Percentiles rank a stretch among this genome's conserved stretches.
Evolutionary conservation across 306 rosid genomes (phyloP).

Genomic region (Abrus pulchellus): DNA sequence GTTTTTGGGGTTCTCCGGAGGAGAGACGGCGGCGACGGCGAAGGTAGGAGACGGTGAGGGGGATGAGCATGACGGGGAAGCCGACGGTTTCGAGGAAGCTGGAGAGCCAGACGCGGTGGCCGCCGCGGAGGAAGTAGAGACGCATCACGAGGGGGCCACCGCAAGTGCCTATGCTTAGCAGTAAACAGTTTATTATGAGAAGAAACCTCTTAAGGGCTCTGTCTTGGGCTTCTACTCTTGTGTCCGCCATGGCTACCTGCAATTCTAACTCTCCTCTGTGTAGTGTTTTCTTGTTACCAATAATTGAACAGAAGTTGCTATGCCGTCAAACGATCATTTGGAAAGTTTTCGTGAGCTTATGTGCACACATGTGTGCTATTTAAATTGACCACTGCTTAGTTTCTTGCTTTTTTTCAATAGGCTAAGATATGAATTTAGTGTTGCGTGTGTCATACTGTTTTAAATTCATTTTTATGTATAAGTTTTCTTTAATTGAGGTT

Average conservation of each 20-base stretch:
- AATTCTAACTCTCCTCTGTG: too few relatives aligned
- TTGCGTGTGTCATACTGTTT: too few relatives aligned
- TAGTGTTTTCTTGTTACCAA: too few relatives aligned
- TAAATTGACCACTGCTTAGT: too few relatives aligned
- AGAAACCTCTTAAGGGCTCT: conserved; percentile 47
- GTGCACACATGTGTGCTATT: too few relatives aligned
- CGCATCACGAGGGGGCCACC: conserved; percentile 79
- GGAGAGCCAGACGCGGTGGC: conserved; percentile 77
- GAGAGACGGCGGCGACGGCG: conserved; percentile 47
- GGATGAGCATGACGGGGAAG: conserved; percentile 70
- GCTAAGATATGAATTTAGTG: too few relatives aligned
- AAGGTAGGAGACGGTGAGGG: conserved; percentile 54
- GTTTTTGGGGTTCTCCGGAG: neutral
- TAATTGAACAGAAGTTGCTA: too few relatives aligned
- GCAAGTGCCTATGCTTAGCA: conserved; percentile 58
- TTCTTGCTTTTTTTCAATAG: too few relatives aligned
- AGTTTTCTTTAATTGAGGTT: too few relatives aligned
- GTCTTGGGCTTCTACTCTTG: neutral
- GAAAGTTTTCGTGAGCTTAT: too few relatives aligned
- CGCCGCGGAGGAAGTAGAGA: conserved; percentile 83
- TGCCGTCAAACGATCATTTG: too few relatives aligned
- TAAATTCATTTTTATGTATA: too few relatives aligned
- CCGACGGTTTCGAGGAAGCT: conserved; percentile 74
- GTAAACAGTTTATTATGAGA: conserved; percentile 56
- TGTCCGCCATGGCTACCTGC: neutral